Percentiles rank a stretch among this genome's conserved stretches.
Evolutionary conservation across 495 filamentous ascomycete genomes (phyloP).

Genomic region (Schizothecium vesticola): DNA sequence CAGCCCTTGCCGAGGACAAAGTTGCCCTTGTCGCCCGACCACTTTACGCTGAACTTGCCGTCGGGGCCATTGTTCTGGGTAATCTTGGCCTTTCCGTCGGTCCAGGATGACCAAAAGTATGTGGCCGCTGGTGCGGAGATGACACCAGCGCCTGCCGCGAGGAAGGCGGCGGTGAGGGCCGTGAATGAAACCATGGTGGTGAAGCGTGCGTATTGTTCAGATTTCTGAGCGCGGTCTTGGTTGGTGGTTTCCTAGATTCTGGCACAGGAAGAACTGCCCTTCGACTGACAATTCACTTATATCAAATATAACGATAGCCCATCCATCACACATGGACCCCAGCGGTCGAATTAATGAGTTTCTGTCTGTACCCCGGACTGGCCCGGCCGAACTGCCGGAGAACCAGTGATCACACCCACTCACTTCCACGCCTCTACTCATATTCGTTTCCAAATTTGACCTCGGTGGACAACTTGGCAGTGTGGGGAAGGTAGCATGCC

Average conservation of each 20-base stretch:
- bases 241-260: too few species aligned
- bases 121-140: conserved; percentile 17
- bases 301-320: neutral
- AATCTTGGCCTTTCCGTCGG: conserved; percentile 50
- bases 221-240: neutral
- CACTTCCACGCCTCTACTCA: neutral
- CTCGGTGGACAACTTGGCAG: neutral
- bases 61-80: conserved; percentile 54
- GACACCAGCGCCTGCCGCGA: neutral
- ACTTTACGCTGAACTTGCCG: conserved; percentile 54
- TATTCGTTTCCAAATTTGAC: neutral
- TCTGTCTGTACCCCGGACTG: neutral
- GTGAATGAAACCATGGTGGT: neutral
- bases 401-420: neutral
- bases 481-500: conserved; percentile 7
- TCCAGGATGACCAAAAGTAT: conserved; percentile 65
- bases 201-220: too few species aligned
- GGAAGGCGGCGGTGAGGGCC: neutral
- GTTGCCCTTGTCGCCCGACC: conserved; percentile 52
- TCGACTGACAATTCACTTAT: neutral
- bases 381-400: conserved; percentile 6
- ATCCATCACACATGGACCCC: neutral
- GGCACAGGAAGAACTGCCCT: neutral
- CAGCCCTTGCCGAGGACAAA: conserved; percentile 64
- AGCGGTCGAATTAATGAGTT: neutral